Base-by-base conservation (phyloP, 1,284 basidiomycete species). In the Austroboletus niveus region DNA sequence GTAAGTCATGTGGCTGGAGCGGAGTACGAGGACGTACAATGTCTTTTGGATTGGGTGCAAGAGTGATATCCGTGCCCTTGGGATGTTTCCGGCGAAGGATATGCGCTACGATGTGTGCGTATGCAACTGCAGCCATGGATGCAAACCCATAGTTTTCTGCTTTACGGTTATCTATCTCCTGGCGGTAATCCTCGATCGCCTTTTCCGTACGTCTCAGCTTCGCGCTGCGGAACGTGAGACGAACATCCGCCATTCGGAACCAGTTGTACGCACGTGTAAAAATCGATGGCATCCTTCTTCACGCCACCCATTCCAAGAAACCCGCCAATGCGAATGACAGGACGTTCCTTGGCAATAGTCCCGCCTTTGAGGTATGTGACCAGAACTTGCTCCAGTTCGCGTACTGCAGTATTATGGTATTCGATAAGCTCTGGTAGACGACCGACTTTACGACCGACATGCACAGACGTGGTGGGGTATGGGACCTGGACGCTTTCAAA, bases 101-200 rank as follows among this genome's bases (percentile, higher is more conserved):
- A 58, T 84, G 82, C 3, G 88, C 90, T 12, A 93, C 91, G 43
- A 89, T 79, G 60, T 94, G 92, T 0, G 94, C 93, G 62, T 94
- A 95, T 0, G 92, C 87, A 10, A 97, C 89, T 0, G 93, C 87
- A 47, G 91, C 93, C 84, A 97, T 90, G 22, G 92, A 94, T 3
- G 94, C 92, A 67, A 96, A 96, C 14, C 92, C 94, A 69, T 94
- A 96, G 65, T 84, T 91, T 71, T 96, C 92, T 2, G 92, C 80
- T 67, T 89, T 89, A 54, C 84, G 79, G 15, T 77, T 79, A 63
- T 91, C 85, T 53, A 92, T 87, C 57, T 87, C 80, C 24, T 73
- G 70, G 24, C 92, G 84, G 62, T 87, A 87, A 48, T 85, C 80
- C 56, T 95, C 89, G 47, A 98, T 89, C 6, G 87, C 80, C 52